Base-by-base conservation (phyloP, 306 rosid species). In the Citrullus mucosospermus region DNA sequence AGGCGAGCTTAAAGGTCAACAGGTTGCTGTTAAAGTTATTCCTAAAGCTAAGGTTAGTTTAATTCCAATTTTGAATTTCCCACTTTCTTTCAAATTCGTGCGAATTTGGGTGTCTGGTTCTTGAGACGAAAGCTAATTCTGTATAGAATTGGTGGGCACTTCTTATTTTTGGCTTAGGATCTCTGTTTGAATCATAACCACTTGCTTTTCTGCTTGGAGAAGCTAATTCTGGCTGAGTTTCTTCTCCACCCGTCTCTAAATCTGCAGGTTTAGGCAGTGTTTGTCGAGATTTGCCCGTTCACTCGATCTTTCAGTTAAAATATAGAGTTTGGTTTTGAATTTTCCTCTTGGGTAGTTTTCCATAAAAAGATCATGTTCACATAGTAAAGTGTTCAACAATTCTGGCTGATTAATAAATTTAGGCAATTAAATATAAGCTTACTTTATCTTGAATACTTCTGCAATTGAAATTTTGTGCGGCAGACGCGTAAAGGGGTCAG, bases 1-100 rank as follows among this genome's bases (percentile, higher is more conserved):
- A 84, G 99, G 98, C 25, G 99, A 96, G 84, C 84, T 80, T 25
- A 96, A 91, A 86, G 99, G 97, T 61, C 92, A 88, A 58, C 88
- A 91, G 69, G 99, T 96, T 6, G 99, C 99, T 56, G 99, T 96
- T 1, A 96, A 96, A 84, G 93, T 92, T 79, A 96, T 96, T 51
- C 91, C 97, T 11, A 96, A 96, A 86, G 85, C 93, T 61, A 96
- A 96, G 99, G 99, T 95, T 34, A 10, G 88, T 65, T 83, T 54
- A 38, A 59, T 77, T 60, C 63, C 60, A 17, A 79, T 61, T 78
- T 78, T 65, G 60, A 62, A 17, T 73, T 71, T 30, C 41, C 46
- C 77, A 41, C 8, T 58, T 39, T 43, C 70, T 57, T 43, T 41
- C 25, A 44, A 77, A 41, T 59, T 58, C 80, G 5, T 77, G 13